Base-by-base conservation (phyloP, 106 monocot genomes). In the Phalaenopsis equestris region DNA sequence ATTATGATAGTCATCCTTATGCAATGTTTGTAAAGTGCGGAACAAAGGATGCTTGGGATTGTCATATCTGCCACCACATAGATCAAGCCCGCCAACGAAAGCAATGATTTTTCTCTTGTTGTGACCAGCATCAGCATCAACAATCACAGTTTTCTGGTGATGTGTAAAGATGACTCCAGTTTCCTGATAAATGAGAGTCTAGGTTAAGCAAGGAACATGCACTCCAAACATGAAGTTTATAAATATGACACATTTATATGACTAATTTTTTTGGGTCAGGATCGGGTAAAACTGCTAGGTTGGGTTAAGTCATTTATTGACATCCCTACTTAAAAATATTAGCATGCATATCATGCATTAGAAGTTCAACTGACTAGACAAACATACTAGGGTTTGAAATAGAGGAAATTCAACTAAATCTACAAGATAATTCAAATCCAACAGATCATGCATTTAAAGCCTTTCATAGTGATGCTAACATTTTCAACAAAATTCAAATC, bases 31-130 rank as follows among this genome's bases (percentile, higher is more conserved):
- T 10, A 93, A 82, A 52, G 96, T 91, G 75, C 86, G 83, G 65
- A 96, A 93, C 77, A 96, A 52, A 80, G 83, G 73, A 80, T 96
- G 96, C 12, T 76, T 58, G 41, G 93, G 96, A 56, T 85, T 96
- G 80, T 96, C 96, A 78, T 96, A 96, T 82, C 96, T 82, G 39
- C 96, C 96, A 65, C 89, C 93, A 84, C 96, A 96, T 76, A 96
- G 75, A 87, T 96, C 93, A 73, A 96, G 89, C 19, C 96, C 96
- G 83, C 96, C 96, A 81, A 96, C 88, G 85, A 96, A 96, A 79
- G 96, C 96, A 73, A 88, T 83, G 23, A 96, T 85, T 84, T 93
- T 93, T 72, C 93, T 86, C 76, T 73, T 89, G 55, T 86, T 78
- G 79, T 84, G 72, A 12, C 89, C 93, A 80, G 93, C 96, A 87